Conservation (phyloP, 148 eudicot species). For the Fagopyrum tataricum region DNA sequence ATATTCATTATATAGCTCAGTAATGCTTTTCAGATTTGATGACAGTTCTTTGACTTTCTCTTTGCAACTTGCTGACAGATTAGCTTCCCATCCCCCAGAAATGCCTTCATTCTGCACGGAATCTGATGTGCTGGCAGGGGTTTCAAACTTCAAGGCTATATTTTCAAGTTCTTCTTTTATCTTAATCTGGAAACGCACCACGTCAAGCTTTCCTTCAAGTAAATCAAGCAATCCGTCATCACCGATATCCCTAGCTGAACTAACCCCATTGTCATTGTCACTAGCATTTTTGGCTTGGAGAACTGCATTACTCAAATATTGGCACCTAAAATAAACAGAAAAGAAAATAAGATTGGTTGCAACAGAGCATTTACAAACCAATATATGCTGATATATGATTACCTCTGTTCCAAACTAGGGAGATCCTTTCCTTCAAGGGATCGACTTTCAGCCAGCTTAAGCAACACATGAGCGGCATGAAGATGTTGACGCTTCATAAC, state of each 20-base stretch:
- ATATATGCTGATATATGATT: background rate
- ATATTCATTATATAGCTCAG: constrained; percentile 88
- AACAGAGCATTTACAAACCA: no score
- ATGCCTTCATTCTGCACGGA: constrained; percentile 38
- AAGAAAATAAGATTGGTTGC: background rate
- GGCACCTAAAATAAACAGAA: constrained; percentile 53
- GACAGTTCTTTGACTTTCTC: constrained; percentile 84
- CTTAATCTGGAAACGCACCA: constrained; percentile 84
- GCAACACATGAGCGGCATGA: constrained; percentile 85
- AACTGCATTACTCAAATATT: constrained; percentile 85
- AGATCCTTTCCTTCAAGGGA: constrained; percentile 45
- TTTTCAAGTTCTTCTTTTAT: constrained; percentile 67
- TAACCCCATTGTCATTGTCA: constrained; percentile 36
- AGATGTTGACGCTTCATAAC: constrained; percentile 89
- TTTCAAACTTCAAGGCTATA: constrained; percentile 48
- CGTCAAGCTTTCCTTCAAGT: constrained; percentile 93
- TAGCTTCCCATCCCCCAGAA: constrained; percentile 33
- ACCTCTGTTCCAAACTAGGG: constrained; percentile 93
- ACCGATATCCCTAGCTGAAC: constrained; percentile 46
- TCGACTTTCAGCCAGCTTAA: constrained; percentile 83
- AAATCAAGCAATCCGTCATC: constrained; percentile 87
- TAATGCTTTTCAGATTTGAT: constrained; percentile 72
- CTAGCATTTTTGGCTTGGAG: constrained; percentile 87
- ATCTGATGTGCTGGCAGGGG: constrained; percentile 45
- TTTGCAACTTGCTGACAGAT: constrained; percentile 26